Evolutionary conservation across 208 protist genomes (phyloP).

Genomic region (Trypanosoma caninum): DNA sequence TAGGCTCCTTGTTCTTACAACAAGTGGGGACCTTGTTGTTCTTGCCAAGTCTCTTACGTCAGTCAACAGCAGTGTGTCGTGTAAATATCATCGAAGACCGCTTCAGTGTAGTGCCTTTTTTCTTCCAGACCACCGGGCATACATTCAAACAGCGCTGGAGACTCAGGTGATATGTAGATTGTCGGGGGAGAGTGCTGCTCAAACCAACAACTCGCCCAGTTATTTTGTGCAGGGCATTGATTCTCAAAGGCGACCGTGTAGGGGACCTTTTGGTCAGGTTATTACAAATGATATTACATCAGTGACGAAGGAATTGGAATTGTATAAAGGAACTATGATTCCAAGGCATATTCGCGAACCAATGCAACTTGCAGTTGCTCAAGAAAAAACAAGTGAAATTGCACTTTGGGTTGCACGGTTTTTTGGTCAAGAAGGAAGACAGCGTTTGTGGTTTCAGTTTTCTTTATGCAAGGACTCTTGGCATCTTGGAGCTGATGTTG

Average conservation of each 20-base stretch:
- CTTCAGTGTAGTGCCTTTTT: slow-evolving; percentile 77
- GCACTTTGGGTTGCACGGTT: slow-evolving; percentile 43
- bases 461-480: slow-evolving; percentile 3
- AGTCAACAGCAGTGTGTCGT: slow-evolving; percentile 62
- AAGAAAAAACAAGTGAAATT: slow-evolving; percentile 10
- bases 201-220: slow-evolving; percentile 29
- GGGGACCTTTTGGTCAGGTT: slow-evolving; percentile 78
- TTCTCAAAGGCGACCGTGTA: slow-evolving; percentile 37
- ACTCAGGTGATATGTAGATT: slow-evolving; percentile 13
- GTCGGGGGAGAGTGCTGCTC: not conserved
- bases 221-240: slow-evolving; percentile 35
- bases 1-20: slow-evolving; percentile 50
- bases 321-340: slow-evolving; percentile 79
- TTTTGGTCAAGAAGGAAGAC: slow-evolving; percentile 57
- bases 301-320: slow-evolving; percentile 57
- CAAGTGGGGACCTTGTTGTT: slow-evolving; percentile 50
- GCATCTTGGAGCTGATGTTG: not conserved
- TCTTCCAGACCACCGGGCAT: slow-evolving; percentile 58
- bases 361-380: slow-evolving; percentile 11
- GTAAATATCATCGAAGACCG: slow-evolving; percentile 56
- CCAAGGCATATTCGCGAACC: slow-evolving; percentile 26
- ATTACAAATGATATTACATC: slow-evolving; percentile 44
- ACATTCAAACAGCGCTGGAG: slow-evolving; percentile 52
- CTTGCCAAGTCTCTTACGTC: slow-evolving; percentile 43
- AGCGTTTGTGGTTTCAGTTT: slow-evolving; percentile 51